Conservation (phyloP, 306 rosid species). For the Cucurbita moschata region DNA sequence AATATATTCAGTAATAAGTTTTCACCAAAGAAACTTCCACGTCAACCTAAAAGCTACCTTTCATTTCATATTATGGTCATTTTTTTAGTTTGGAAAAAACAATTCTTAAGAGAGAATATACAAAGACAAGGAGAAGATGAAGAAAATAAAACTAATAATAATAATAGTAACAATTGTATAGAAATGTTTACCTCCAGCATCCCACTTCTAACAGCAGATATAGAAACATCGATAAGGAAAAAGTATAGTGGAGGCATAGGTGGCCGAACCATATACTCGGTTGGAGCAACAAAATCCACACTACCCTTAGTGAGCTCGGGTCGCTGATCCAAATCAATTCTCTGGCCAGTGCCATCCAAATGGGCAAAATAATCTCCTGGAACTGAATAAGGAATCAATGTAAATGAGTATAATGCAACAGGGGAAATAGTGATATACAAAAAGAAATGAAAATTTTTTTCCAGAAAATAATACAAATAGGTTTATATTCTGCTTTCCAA, state of each 20-base stretch:
- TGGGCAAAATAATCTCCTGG: conserved; percentile 86
- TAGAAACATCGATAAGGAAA: conserved; percentile 89
- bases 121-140: neutral
- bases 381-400: conserved; percentile 34
- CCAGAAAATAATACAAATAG: neutral
- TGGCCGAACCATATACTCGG: conserved; percentile 98
- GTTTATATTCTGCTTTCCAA: neutral
- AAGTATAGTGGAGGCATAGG: conserved; percentile 98
- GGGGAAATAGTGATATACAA: neutral
- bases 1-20: neutral
- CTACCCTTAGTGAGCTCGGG: conserved; percentile 84
- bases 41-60: neutral
- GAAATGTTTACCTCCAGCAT: conserved; percentile 71
- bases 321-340: conserved; percentile 83
- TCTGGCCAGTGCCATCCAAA: conserved; percentile 83
- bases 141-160: neutral
- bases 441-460: neutral
- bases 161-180: neutral
- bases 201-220: conserved; percentile 95
- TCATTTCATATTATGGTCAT: neutral
- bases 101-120: neutral
- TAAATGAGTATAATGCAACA: conserved; percentile 1
- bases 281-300: conserved; percentile 97
- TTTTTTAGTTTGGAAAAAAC: neutral
- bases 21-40: neutral